Conservation (phyloP, 306 rosid species). For the Senna siamea region DNA sequence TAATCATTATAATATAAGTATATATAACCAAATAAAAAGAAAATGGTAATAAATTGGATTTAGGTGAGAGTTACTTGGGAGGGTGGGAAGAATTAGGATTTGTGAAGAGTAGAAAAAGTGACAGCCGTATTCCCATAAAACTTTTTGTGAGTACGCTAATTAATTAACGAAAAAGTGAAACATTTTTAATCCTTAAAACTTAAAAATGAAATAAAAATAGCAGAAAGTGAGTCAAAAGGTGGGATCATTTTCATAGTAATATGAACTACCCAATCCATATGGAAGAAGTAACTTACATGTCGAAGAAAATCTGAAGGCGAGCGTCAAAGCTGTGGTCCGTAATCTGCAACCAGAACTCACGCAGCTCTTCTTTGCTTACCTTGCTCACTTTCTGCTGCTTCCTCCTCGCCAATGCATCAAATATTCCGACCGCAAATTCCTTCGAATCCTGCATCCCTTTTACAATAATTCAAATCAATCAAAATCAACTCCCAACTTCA, state of each 20-base stretch:
- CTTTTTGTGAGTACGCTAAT: too few species aligned
- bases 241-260: too few species aligned
- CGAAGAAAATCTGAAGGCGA: constrained; percentile 96
- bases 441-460: constrained; percentile 90
- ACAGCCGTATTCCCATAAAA: too few species aligned
- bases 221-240: too few species aligned
- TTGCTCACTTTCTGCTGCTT: constrained; percentile 55
- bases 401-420: constrained; percentile 76
- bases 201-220: not conserved
- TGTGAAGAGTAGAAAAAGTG: not conserved
- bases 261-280: too few species aligned
- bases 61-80: not conserved
- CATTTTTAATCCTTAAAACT: not conserved
- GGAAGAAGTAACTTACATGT: constrained; percentile 58
- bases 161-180: too few species aligned
- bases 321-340: constrained; percentile 94
- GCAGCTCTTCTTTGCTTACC: constrained; percentile 70
- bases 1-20: too few species aligned
- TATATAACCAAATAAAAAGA: too few species aligned
- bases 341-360: constrained; percentile 83
- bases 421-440: constrained; percentile 89
- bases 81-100: not conserved
- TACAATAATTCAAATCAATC: not conserved
- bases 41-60: not conserved
- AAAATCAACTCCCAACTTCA: too few species aligned